These are phyloP conservation scores for Apocynum venetum DNA, from an alignment of 257 asterid species.

Conservation along the genomic window DNA sequence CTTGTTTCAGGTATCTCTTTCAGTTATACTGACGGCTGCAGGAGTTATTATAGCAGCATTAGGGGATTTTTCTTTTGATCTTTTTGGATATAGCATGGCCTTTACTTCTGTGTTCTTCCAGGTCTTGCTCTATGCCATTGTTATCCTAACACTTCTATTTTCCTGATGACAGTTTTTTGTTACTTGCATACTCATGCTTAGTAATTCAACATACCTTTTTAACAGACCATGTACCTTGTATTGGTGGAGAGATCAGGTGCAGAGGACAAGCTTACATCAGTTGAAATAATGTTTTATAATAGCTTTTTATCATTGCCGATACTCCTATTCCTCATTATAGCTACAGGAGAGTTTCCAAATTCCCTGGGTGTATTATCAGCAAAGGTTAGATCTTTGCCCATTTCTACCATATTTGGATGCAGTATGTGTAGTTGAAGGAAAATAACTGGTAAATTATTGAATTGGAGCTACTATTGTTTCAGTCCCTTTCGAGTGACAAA, in stretches of 20 bases:
- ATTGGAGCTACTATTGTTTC: background rate
- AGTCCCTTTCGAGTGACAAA: no score
- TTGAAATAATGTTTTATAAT: slow-evolving; percentile 91
- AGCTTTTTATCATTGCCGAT: slow-evolving; percentile 81
- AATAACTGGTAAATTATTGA: slow-evolving; percentile 7
- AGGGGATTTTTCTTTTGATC: slow-evolving; percentile 97
- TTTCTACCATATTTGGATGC: background rate
- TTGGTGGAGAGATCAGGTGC: slow-evolving; percentile 96
- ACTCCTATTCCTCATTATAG: slow-evolving; percentile 79
- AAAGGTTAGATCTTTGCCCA: slow-evolving; percentile 48
- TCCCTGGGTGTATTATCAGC: slow-evolving; percentile 61
- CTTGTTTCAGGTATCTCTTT: slow-evolving; percentile 70
- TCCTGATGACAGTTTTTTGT: background rate
- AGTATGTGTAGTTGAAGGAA: background rate
- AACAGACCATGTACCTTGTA: slow-evolving; percentile 99
- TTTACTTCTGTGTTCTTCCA: slow-evolving; percentile 90
- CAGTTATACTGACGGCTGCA: slow-evolving; percentile 83
- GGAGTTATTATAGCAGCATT: slow-evolving; percentile 94
- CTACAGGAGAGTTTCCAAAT: slow-evolving; percentile 86
- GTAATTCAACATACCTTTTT: slow-evolving; percentile 12
- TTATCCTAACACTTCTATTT: background rate
- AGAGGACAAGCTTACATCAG: slow-evolving; percentile 90
- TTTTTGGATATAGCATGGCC: slow-evolving; percentile 86
- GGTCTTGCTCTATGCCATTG: slow-evolving; percentile 36
- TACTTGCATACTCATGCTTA: background rate